A percentile compares a stretch with the other conserved stretches of the same genome.
phyloP scores from a whole-genome alignment of 2,329 filamentous ascomycete species.

The Xylaria sp. region DNA sequence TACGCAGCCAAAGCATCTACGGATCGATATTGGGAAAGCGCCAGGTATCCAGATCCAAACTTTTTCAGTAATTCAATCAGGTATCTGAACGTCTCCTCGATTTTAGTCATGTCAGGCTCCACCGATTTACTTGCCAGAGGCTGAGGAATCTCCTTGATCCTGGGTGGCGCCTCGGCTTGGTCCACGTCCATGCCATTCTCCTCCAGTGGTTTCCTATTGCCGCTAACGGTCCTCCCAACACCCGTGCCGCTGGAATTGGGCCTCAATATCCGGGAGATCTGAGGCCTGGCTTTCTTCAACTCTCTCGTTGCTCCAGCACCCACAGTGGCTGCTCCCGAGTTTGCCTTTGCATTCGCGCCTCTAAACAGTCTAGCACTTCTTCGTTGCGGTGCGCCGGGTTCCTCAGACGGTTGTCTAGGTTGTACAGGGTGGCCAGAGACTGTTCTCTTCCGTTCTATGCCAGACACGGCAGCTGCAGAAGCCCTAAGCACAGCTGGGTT shows the following conservation, averaged over 20 bases:
- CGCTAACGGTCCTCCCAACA: constrained; percentile 88
- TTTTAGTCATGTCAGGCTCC: constrained; percentile 68
- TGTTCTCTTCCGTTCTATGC: constrained; percentile 83
- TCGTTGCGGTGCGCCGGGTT: constrained; percentile 71
- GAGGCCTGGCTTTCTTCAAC: constrained; percentile 84
- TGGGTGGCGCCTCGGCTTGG: constrained; percentile 67
- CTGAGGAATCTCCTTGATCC: constrained; percentile 57
- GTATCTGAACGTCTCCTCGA: constrained; percentile 80
- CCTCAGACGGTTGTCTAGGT: constrained; percentile 65
- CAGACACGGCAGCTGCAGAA: constrained; percentile 54
- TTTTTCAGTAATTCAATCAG: constrained; percentile 84
- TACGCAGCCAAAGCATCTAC: constrained; percentile 80
- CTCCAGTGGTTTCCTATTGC: constrained; percentile 81
- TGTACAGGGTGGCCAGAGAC: constrained; percentile 83
- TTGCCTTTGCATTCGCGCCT: constrained; percentile 73
- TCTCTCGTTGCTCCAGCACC: constrained; percentile 75
- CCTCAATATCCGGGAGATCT: constrained; percentile 73
- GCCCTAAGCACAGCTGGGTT: constrained; percentile 54
- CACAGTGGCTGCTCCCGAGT: constrained; percentile 66
- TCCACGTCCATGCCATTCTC: constrained; percentile 77
- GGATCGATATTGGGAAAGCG: constrained; percentile 82
- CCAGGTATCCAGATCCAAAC: constrained; percentile 82
- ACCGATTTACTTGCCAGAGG: constrained; percentile 53
- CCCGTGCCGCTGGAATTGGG: constrained; percentile 73
- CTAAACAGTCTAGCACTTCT: constrained; percentile 79